A percentile compares a stretch with the other conserved stretches of the same genome.
phyloP scores from a whole-genome alignment of 148 eudicot species.

The Selenicereus undatus region DNA sequence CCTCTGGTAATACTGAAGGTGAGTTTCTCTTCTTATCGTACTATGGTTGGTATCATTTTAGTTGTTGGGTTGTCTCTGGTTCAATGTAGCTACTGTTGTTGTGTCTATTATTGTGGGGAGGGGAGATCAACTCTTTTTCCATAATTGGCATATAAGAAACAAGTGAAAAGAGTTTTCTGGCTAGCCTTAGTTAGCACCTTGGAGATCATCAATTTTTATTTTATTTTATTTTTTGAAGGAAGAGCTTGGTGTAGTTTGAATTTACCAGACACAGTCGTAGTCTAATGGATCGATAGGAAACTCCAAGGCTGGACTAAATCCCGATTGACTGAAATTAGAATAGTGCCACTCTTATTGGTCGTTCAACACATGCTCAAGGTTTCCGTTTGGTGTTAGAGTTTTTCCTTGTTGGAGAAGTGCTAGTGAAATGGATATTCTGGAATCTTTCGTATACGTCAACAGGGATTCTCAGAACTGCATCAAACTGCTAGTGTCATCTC shows the following conservation, averaged over 20 bases:
- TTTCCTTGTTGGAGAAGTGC: neutral
- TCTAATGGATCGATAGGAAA: too few species aligned
- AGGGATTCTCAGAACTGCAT: neutral
- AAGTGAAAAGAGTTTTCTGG: neutral
- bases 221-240: too few species aligned
- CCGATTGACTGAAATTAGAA: neutral
- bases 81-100: neutral
- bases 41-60: neutral
- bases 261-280: too few species aligned
- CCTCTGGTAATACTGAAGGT: conserved; percentile 16
- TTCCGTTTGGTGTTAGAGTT: neutral
- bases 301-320: neutral
- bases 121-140: neutral
- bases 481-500: neutral
- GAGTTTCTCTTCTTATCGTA: neutral
- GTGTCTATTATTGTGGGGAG: neutral
- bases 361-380: neutral
- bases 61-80: neutral
- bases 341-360: neutral
- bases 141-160: neutral
- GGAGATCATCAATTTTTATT: neutral
- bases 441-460: neutral
- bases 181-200: neutral
- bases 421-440: neutral
- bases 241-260: too few species aligned